phyloP scores from a whole-genome alignment of 2,329 filamentous ascomycete species.

The Byssochlamys sp. region DNA sequence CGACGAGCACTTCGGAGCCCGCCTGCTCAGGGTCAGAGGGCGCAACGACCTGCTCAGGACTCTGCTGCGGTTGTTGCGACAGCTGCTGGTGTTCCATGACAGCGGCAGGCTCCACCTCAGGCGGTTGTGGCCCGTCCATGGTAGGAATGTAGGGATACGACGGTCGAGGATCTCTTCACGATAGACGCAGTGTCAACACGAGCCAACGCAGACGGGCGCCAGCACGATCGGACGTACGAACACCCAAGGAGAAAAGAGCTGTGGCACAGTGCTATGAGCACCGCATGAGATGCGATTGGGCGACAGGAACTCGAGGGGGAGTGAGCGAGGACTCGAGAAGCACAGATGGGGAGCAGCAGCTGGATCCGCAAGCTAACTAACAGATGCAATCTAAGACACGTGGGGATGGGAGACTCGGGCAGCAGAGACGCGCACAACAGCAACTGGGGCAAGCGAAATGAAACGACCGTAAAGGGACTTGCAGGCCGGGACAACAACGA shows the following conservation, averaged over 20 bases:
- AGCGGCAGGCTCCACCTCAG: slow-evolving; percentile 13
- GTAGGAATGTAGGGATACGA: not conserved
- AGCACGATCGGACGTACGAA: slow-evolving; percentile 11
- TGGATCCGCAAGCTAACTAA: not conserved
- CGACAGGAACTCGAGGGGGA: not conserved
- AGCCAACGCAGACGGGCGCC: not conserved
- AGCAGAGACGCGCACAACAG: not conserved
- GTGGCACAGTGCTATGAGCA: slow-evolving; percentile 8
- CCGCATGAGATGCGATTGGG: slow-evolving; percentile 9
- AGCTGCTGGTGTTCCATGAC: slow-evolving; percentile 9
- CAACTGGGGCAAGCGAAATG: not conserved
- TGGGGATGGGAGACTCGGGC: not conserved
- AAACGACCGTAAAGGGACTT: not conserved
- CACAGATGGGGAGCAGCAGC: not conserved
- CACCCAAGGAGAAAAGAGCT: slow-evolving; percentile 7
- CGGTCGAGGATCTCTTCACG: not conserved
- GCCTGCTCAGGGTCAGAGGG: slow-evolving; percentile 21
- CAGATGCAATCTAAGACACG: not conserved
- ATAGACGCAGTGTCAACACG: slow-evolving; percentile 1
- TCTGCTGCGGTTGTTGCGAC: slow-evolving; percentile 7
- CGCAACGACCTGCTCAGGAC: not conserved
- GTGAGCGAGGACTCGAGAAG: not conserved
- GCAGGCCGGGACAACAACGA: not conserved
- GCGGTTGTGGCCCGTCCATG: slow-evolving; percentile 21
- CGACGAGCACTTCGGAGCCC: slow-evolving; percentile 24